Conservation (phyloP, 1,284 basidiomycete species). For the Melanopsichium pennsylvanicum region DNA sequence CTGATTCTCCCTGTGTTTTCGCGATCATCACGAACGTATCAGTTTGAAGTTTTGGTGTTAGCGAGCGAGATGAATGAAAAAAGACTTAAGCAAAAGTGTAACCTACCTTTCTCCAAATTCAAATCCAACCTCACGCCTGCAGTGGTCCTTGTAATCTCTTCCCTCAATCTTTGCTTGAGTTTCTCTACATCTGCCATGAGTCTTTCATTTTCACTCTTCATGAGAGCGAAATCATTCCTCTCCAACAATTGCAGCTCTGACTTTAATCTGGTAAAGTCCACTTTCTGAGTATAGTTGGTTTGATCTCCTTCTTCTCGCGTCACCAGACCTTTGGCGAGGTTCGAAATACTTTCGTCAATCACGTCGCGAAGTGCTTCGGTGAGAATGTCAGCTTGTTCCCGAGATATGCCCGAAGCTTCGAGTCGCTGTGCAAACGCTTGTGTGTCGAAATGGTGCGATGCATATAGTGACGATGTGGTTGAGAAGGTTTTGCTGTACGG, state of each 20-base stretch:
- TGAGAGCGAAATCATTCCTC: slow-evolving; percentile 94
- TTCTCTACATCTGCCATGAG: slow-evolving; percentile 91
- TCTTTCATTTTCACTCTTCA: slow-evolving; percentile 94
- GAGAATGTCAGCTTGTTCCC: slow-evolving; percentile 61
- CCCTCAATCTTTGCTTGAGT: slow-evolving; percentile 89
- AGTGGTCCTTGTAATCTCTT: slow-evolving; percentile 83
- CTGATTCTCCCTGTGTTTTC: slow-evolving; percentile 77
- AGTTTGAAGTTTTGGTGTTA: no score
- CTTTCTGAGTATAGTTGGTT: slow-evolving; percentile 67
- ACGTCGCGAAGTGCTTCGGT: slow-evolving; percentile 61
- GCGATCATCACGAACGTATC: no score
- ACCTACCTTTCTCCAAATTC: slow-evolving; percentile 88
- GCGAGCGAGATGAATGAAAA: no score
- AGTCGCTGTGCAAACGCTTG: slow-evolving; percentile 61
- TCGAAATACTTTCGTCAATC: slow-evolving; percentile 61
- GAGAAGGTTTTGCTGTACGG: slow-evolving; percentile 34
- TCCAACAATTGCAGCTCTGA: slow-evolving; percentile 95
- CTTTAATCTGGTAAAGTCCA: slow-evolving; percentile 96
- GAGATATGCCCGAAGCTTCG: slow-evolving; percentile 60
- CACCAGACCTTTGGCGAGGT: slow-evolving; percentile 59
- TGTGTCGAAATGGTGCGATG: slow-evolving; percentile 60
- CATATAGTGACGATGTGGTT: slow-evolving; percentile 32
- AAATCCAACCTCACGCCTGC: slow-evolving; percentile 92
- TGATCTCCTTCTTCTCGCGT: slow-evolving; percentile 62
- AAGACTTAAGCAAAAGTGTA: no score